Conservation (phyloP, 192 early-diverging fungal species). For the Umbelopsis ramanniana region DNA sequence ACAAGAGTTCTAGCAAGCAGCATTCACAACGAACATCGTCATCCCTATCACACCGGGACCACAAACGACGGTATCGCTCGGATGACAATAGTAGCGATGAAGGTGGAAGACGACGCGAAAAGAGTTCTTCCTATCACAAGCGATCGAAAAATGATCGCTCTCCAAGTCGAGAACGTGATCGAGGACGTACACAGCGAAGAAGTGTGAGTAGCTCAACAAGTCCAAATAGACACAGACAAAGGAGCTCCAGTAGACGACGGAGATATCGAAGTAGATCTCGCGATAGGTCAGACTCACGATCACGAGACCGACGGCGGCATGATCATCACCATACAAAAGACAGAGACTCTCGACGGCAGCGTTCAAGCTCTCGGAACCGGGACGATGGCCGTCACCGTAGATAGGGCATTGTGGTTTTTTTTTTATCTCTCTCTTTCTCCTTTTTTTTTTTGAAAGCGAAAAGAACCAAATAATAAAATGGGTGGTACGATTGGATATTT, state of each 20-base stretch:
- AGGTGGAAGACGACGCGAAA: not conserved
- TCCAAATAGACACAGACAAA: constrained; percentile 11
- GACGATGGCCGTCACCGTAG: not conserved
- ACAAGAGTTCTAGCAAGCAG: constrained; percentile 19
- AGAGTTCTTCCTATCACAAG: constrained; percentile 23
- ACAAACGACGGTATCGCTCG: constrained; percentile 1
- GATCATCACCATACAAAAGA: not conserved
- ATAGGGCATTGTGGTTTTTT: not conserved
- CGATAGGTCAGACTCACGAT: constrained; percentile 7
- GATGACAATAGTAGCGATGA: not conserved
- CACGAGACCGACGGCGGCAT: not conserved
- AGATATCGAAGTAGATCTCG: constrained; percentile 42
- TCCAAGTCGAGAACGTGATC: not conserved
- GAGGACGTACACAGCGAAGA: constrained; percentile 18
- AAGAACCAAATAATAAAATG: too few species aligned
- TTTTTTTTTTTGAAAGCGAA: too few species aligned
- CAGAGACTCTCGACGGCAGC: not conserved
- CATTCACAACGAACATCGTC: constrained; percentile 7
- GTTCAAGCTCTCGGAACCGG: not conserved
- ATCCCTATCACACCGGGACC: constrained; percentile 23
- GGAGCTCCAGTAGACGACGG: constrained; percentile 33
- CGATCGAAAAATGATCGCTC: constrained; percentile 5
- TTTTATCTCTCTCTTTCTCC: too few species aligned
- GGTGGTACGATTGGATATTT: too few species aligned
- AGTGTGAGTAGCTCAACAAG: constrained; percentile 33